phyloP scores from a whole-genome alignment of 352 stramenopile genomes.

The Vaucheria bursata region DNA sequence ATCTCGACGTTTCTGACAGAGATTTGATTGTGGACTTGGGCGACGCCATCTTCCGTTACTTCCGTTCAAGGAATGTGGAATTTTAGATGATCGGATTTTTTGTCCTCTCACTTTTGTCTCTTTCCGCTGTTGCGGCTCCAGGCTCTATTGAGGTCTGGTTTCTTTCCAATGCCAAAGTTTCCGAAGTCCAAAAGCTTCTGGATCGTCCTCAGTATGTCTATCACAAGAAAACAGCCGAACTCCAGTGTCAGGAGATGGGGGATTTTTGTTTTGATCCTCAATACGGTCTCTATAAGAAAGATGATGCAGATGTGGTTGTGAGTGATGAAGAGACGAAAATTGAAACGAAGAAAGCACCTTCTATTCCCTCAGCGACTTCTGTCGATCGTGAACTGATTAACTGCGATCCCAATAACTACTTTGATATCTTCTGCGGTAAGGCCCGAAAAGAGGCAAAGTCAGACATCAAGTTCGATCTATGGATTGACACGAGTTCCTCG shows the following conservation, averaged over 20 bases:
- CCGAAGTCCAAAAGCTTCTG: background rate
- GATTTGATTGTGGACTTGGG: background rate
- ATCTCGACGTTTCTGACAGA: background rate
- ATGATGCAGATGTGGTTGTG: background rate
- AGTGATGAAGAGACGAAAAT: background rate
- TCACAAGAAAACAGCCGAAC: background rate
- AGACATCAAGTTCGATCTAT: background rate
- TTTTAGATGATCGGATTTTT: background rate
- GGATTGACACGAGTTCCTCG: background rate
- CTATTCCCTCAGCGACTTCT: background rate
- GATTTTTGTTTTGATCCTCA: background rate
- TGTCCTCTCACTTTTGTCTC: background rate
- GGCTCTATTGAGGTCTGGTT: background rate
- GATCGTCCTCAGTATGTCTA: background rate
- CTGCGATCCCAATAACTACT: background rate
- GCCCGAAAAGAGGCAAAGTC: background rate
- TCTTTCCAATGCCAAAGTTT: background rate
- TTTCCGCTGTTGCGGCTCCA: background rate
- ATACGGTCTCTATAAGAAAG: background rate
- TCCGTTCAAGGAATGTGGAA: background rate
- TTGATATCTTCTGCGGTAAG: constrained; percentile 2
- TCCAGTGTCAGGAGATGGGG: background rate
- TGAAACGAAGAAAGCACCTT: background rate
- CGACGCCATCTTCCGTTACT: background rate
- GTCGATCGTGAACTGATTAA: background rate